Percentiles rank a stretch among this genome's conserved stretches.
phyloP scores from a whole-genome alignment of 495 filamentous ascomycete species.

The Tuber aestivum region DNA sequence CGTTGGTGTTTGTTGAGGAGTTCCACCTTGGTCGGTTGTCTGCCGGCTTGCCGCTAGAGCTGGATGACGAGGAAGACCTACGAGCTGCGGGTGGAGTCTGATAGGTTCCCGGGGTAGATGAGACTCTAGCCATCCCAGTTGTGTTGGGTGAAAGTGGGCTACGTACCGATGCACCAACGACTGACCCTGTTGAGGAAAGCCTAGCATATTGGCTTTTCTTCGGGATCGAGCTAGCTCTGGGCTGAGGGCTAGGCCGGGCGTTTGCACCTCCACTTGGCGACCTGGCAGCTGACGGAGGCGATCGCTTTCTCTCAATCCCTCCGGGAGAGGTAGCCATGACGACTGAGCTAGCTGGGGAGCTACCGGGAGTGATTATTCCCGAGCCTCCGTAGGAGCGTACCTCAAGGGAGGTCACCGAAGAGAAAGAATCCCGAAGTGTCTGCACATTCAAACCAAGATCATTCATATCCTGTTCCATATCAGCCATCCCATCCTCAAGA shows the following conservation, averaged over 20 bases:
- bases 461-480: slow-evolving; percentile 67
- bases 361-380: slow-evolving; percentile 71
- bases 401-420: slow-evolving; percentile 82
- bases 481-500: slow-evolving; percentile 66
- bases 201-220: slow-evolving; percentile 36
- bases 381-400: slow-evolving; percentile 63
- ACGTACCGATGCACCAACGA: not conserved
- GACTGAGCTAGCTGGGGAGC: slow-evolving; percentile 85
- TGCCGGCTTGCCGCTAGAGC: slow-evolving; percentile 30
- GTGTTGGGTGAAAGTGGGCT: slow-evolving; percentile 28
- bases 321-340: slow-evolving; percentile 54
- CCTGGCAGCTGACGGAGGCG: slow-evolving; percentile 26
- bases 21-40: slow-evolving; percentile 77
- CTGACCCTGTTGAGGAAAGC: slow-evolving; percentile 24
- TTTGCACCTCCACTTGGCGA: not conserved
- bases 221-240: slow-evolving; percentile 28
- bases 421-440: slow-evolving; percentile 85
- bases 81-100: slow-evolving; percentile 24
- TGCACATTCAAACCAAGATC: slow-evolving; percentile 65
- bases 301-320: slow-evolving; percentile 31
- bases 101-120: slow-evolving; percentile 23
- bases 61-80: slow-evolving; percentile 28
- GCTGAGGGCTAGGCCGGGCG: slow-evolving; percentile 14
- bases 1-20: slow-evolving; percentile 61
- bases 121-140: slow-evolving; percentile 33